Percentiles rank a stretch among this genome's conserved stretches.
These are phyloP conservation scores for Neurospora sublineolata DNA, from an alignment of 495 filamentous ascomycete species.

Conservation along the genomic window DNA sequence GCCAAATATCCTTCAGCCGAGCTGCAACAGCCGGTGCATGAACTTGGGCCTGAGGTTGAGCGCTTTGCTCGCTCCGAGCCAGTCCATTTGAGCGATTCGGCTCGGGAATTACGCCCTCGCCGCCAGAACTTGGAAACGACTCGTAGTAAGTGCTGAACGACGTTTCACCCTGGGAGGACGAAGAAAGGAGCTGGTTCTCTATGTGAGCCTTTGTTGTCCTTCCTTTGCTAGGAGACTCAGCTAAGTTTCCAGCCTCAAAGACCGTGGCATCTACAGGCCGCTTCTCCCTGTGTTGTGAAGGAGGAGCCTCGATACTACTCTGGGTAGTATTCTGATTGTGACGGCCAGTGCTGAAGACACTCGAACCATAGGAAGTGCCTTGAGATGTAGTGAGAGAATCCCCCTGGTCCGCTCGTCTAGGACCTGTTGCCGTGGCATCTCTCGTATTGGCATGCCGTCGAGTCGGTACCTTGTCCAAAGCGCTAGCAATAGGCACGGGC, in stretches of 20 bases:
- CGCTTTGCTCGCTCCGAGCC: background rate
- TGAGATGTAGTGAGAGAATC: slow-evolving; percentile 9
- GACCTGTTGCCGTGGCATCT: background rate
- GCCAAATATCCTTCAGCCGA: slow-evolving; percentile 21
- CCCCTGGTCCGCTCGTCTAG: background rate
- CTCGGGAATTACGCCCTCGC: background rate
- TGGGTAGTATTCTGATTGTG: slow-evolving; percentile 13
- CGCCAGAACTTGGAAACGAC: background rate
- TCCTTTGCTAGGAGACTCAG: background rate
- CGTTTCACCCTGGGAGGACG: background rate
- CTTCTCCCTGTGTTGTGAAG: background rate
- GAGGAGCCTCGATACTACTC: slow-evolving; percentile 12
- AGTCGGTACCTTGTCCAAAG: slow-evolving; percentile 13
- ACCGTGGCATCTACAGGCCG: background rate
- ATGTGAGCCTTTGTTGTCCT: background rate
- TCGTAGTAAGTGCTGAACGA: background rate
- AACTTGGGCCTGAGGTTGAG: background rate
- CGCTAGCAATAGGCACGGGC: background rate
- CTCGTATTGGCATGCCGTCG: background rate
- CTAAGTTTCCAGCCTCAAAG: background rate
- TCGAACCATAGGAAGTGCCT: slow-evolving; percentile 11
- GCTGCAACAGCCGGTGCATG: background rate
- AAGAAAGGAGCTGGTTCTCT: background rate
- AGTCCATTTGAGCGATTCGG: background rate
- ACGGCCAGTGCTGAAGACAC: slow-evolving; percentile 15